These are phyloP conservation scores for Penicillium egyptiacum DNA, from an alignment of 495 filamentous ascomycete genomes.

Conservation along the genomic window DNA sequence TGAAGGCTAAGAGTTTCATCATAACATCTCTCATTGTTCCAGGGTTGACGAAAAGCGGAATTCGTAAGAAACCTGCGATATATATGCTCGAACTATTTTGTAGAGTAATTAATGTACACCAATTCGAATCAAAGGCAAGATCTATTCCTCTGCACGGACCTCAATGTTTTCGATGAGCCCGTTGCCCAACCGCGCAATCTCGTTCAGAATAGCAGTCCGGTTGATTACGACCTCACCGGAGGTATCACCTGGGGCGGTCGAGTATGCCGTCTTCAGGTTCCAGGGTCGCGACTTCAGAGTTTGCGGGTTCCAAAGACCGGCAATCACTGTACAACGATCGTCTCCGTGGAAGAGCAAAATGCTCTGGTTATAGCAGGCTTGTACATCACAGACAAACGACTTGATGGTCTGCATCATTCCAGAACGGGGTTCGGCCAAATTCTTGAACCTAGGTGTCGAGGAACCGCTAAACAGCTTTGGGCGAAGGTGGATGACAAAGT, in stretches of 20 bases:
- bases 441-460: conserved; percentile 63
- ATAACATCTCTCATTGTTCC: not conserved
- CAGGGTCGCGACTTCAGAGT: conserved; percentile 52
- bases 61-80: not conserved
- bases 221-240: conserved; percentile 61
- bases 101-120: conserved; percentile 4
- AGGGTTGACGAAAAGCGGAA: not conserved
- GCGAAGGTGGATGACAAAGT: conserved; percentile 76
- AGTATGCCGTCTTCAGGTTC: conserved; percentile 67
- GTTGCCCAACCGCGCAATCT: conserved; percentile 63
- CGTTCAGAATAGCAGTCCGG: conserved; percentile 68
- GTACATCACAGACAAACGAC: conserved; percentile 59
- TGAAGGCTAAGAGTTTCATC: not conserved
- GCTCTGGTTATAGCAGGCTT: conserved; percentile 57
- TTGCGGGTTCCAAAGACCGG: conserved; percentile 80
- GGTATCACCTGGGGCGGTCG: conserved; percentile 55
- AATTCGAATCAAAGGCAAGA: conserved; percentile 1
- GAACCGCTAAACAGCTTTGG: conserved; percentile 39
- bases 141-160: conserved; percentile 9
- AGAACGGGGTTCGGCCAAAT: conserved; percentile 47
- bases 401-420: conserved; percentile 43
- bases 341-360: conserved; percentile 74
- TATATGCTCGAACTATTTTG: not conserved
- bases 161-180: conserved; percentile 47
- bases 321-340: conserved; percentile 58